Base-by-base conservation (phyloP, 345 rosid genomes). In the Physaria fendleri region DNA sequence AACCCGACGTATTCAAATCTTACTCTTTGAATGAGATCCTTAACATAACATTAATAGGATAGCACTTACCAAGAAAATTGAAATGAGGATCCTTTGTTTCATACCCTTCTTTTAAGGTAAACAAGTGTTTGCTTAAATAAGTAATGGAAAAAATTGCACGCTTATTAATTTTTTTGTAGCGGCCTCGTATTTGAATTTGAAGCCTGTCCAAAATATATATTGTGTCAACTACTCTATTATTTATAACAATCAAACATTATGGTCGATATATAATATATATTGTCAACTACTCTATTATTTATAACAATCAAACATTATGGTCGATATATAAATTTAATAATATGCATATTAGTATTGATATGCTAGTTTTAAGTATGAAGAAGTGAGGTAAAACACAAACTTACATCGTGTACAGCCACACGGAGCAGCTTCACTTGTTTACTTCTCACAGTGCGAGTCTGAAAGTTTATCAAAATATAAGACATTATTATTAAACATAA, bases 371-470 rank as follows among this genome's bases (percentile, higher is more conserved):
- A 28, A 29, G 2, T 8, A 27, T 27, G 30, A 27, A 4, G 16
- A 6, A 37, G 5, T 18, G 10, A 12, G 0, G 16, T 14, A 9
- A 6, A 20, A 20, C 18, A 17, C n/a, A 14, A 11, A 79, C 89
- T 80, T 38, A 85, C 95, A 51, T 84, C 92, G 16, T 78, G 90
- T 7, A 82, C 92, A n/a, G 92, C 85, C 8, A 82, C 95, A 0
- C 95, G 95, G 35, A 89, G 89, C 39, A 78, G 43, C 37, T 28
- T 64, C 29, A 82, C 63, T 77, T 89, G 95, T 44, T 81, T 72
- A 17, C 67, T 75, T 13, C 76, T 38, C 2, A 78, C 90, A 10
- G 92, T 85, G 53, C 79, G 74, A 39, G 82, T 75, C 95, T 87
- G 28, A 33, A 72, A 27, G 5, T 32, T 42, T 30, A 34, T 28